Conservation (phyloP, 805 yeast species). For the Tetrapisispora nanseiensis region DNA sequence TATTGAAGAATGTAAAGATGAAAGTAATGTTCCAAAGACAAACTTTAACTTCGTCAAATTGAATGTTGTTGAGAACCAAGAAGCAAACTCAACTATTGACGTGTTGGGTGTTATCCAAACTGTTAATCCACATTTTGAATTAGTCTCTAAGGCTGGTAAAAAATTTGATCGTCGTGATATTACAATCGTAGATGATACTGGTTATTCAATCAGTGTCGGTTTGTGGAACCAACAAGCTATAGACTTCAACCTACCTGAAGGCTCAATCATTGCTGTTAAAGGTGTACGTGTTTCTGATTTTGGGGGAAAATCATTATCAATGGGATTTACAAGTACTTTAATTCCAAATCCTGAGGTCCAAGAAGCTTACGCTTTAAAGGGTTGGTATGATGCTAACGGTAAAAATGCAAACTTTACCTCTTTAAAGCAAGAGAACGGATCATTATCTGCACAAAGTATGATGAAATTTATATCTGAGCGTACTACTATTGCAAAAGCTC, state of each 20-base stretch:
- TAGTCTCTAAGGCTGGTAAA: constrained; percentile 83
- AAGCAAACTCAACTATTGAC: constrained; percentile 66
- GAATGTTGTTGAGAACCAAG: constrained; percentile 53
- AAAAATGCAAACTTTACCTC: constrained; percentile 49
- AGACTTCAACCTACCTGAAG: constrained; percentile 62
- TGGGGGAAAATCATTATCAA: constrained; percentile 73
- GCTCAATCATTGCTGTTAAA: constrained; percentile 83
- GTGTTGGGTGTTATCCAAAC: constrained; percentile 79
- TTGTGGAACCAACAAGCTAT: constrained; percentile 86
- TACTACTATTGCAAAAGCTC: constrained; percentile 56
- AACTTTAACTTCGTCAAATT: constrained; percentile 68
- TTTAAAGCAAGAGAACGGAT: constrained; percentile 44
- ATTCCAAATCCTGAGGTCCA: constrained; percentile 78
- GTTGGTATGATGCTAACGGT: constrained; percentile 90
- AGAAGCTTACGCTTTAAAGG: constrained; percentile 80
- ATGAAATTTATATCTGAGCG: constrained; percentile 43
- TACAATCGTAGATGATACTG: constrained; percentile 74
- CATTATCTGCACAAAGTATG: constrained; percentile 26
- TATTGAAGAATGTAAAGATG: constrained; percentile 57
- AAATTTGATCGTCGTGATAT: constrained; percentile 90
- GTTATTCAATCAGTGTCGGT: constrained; percentile 66
- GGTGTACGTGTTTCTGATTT: constrained; percentile 86
- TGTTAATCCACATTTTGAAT: constrained; percentile 64
- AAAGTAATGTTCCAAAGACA: constrained; percentile 62
- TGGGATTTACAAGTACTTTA: constrained; percentile 69